Evolutionary conservation across 2,329 filamentous ascomycete genomes (phyloP).

Genomic region (Boeremia lycopersici): DNA sequence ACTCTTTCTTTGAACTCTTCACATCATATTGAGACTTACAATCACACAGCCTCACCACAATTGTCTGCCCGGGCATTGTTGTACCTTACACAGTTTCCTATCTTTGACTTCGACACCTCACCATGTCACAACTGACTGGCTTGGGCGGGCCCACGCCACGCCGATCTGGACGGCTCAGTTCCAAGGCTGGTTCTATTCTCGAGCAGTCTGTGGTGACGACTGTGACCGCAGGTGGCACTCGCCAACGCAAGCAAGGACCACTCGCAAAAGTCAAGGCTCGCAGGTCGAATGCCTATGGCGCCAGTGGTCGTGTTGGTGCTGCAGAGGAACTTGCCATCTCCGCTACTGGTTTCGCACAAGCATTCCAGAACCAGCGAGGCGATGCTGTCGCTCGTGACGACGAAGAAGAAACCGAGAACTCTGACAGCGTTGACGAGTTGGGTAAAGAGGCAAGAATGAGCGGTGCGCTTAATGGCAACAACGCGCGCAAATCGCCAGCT

Average conservation of each 20-base stretch:
- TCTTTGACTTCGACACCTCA: not conserved
- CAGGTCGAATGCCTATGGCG: conserved; percentile 46
- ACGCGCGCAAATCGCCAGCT: conserved; percentile 14
- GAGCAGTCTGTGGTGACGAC: conserved; percentile 30
- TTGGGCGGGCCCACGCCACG: conserved; percentile 37
- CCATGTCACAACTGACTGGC: conserved; percentile 34
- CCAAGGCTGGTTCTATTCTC: conserved; percentile 35
- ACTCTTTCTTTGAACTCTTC: not conserved
- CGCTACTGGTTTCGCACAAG: conserved; percentile 40
- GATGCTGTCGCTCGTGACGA: conserved; percentile 33
- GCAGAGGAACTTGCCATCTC: conserved; percentile 37
- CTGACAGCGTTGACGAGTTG: conserved; percentile 22
- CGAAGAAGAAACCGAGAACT: conserved; percentile 22
- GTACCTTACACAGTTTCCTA: not conserved
- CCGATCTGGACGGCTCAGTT: conserved; percentile 37
- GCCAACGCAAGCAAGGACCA: conserved; percentile 29
- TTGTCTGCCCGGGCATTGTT: not conserved
- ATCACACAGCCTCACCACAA: not conserved
- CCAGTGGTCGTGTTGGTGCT: conserved; percentile 39
- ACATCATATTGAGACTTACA: not conserved
- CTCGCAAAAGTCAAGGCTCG: conserved; percentile 40
- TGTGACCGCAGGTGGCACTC: conserved; percentile 22
- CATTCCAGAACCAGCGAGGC: conserved; percentile 38
- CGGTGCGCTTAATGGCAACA: conserved; percentile 14
- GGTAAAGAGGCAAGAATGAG: conserved; percentile 21